Conservation (phyloP, 2,329 filamentous ascomycete genomes). For the Apiospora saccharicola region DNA sequence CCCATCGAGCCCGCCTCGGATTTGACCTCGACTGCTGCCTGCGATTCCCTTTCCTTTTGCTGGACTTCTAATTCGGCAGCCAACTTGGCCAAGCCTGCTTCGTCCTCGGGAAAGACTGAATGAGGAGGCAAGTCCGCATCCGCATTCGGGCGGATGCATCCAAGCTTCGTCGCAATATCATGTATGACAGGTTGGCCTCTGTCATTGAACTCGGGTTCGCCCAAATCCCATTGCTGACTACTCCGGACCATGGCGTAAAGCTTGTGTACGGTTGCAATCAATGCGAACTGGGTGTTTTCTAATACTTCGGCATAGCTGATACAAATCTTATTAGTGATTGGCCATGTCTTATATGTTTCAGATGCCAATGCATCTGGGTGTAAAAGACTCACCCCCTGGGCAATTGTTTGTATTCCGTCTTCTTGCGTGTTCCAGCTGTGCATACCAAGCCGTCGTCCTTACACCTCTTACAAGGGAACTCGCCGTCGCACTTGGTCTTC, state of each 20-base stretch:
- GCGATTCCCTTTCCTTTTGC: slow-evolving; percentile 47
- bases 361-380: neutral
- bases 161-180: slow-evolving; percentile 69
- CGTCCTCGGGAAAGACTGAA: slow-evolving; percentile 68
- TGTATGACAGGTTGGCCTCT: slow-evolving; percentile 69
- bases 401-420: slow-evolving; percentile 73
- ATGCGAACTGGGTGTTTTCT: slow-evolving; percentile 70
- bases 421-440: slow-evolving; percentile 68
- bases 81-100: slow-evolving; percentile 63
- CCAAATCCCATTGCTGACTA: slow-evolving; percentile 65
- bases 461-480: slow-evolving; percentile 71
- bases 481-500: slow-evolving; percentile 74
- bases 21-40: slow-evolving; percentile 39
- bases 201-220: slow-evolving; percentile 70
- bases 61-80: slow-evolving; percentile 61
- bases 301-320: slow-evolving; percentile 68
- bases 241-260: slow-evolving; percentile 70
- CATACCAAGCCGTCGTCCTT: slow-evolving; percentile 71
- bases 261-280: slow-evolving; percentile 71
- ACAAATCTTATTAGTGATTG: slow-evolving; percentile 1
- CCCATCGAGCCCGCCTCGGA: slow-evolving; percentile 46
- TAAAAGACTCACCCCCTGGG: slow-evolving; percentile 61
- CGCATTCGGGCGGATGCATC: slow-evolving; percentile 68
- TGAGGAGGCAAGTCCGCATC: slow-evolving; percentile 66
- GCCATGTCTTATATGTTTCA: neutral